Evolutionary conservation across 805 yeast species (phyloP).

Genomic region (Wickerhamiella siamensis): DNA sequence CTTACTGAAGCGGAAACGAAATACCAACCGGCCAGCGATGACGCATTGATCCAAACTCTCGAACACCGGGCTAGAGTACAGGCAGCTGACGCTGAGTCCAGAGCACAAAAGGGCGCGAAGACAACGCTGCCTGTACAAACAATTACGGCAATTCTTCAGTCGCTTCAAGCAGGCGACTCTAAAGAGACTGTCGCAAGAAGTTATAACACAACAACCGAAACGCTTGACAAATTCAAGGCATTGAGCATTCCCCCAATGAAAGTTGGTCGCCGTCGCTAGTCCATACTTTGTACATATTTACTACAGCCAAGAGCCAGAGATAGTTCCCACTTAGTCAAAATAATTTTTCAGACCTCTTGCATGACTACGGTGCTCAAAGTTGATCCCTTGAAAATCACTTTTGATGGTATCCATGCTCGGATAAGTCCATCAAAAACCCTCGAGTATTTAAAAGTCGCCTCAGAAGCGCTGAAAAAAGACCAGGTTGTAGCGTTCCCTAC

Average conservation of each 20-base stretch:
- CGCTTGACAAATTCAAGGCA: slow-evolving; percentile 10
- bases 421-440: slow-evolving; percentile 29
- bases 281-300: neutral
- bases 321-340: neutral
- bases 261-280: neutral
- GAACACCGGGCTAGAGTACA: slow-evolving; percentile 12
- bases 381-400: slow-evolving; percentile 37
- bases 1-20: slow-evolving; percentile 5
- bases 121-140: slow-evolving; percentile 16
- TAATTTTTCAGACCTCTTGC: slow-evolving; percentile 1
- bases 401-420: slow-evolving; percentile 28
- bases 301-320: neutral
- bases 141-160: slow-evolving; percentile 15
- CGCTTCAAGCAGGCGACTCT: slow-evolving; percentile 16
- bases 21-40: slow-evolving; percentile 13
- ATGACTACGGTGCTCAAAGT: slow-evolving; percentile 34
- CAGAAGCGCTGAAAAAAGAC: slow-evolving; percentile 36
- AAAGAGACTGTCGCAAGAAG: slow-evolving; percentile 9
- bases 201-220: slow-evolving; percentile 12
- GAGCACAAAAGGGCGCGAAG: slow-evolving; percentile 7
- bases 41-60: slow-evolving; percentile 16
- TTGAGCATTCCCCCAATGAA: slow-evolving; percentile 5
- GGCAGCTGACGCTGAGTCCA: slow-evolving; percentile 5
- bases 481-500: slow-evolving; percentile 87
- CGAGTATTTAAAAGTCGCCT: slow-evolving; percentile 42